Base-by-base conservation (phyloP, 1,284 basidiomycete species). In the Mycena citricolor region DNA sequence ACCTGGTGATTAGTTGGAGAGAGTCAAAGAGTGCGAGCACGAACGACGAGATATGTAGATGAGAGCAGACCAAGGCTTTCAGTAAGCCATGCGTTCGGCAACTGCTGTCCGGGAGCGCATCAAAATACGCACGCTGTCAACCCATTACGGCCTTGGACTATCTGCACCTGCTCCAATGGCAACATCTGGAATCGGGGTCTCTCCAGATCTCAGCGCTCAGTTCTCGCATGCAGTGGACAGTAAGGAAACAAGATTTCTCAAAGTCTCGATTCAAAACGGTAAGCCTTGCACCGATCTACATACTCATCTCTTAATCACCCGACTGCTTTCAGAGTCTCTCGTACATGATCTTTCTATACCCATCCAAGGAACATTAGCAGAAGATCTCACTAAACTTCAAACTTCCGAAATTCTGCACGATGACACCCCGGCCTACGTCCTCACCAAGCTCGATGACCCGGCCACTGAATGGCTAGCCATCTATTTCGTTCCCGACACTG, bases 211-310 rank as follows among this genome's bases (percentile, higher is more conserved):
- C 30, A 54, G 68, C 4, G 58, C 71, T 4, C 63, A 62, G 10
- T 89, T 88, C 59, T 73, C 82, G 12, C 58, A 72, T 31, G 81
- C 83, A 5, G 62, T 81, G 14, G 69, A 73, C 34, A 64, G 72
- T 1, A 68, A 63, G 46, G 58, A 66, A 36, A 66, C 73, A 42
- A 76, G 87, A 30, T 90, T 90, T 63, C 67, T 90, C 66, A 87
- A 86, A 63, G 71, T 90, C 48, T 71, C 73, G 32, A 88, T 90
- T 59, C 66, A 69, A 54, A 79, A 90, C 61, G 87, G 88, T 89
- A 64, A 63, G 54, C 61, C 49, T 14, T 52, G 47, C 28, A 40
- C 48, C 21, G 30, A 36, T 29, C 51, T 17, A 20, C 49, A 44
- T 52, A 61, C 51, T 55, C 47, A 36, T 49, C 54, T 55, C 38